Conservation (phyloP, 1,284 basidiomycete genomes). For the Ustilago xerochloae region DNA sequence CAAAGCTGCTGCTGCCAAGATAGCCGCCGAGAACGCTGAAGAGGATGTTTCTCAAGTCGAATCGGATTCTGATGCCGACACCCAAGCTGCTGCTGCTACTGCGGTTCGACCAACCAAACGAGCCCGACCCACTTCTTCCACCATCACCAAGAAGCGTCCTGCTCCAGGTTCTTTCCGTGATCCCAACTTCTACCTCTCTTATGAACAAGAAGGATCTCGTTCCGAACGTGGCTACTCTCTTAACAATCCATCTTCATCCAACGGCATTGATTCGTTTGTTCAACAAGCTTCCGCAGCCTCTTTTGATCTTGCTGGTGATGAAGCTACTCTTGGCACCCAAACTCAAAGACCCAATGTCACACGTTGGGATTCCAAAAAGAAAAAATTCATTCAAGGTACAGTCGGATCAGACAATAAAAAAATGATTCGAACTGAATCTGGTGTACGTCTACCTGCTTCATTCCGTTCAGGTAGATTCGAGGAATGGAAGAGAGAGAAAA, state of each 20-base stretch:
- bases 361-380: conserved; percentile 96
- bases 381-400: conserved; percentile 88
- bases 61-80: conserved; percentile 60
- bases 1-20: conserved; percentile 6
- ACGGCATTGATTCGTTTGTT: conserved; percentile 81
- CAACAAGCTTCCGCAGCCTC: conserved; percentile 83
- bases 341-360: conserved; percentile 71
- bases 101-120: conserved; percentile 59
- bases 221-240: conserved; percentile 79
- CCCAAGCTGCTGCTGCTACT: conserved; percentile 69
- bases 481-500: conserved; percentile 88
- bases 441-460: conserved; percentile 88
- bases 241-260: conserved; percentile 24
- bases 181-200: conserved; percentile 88
- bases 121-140: conserved; percentile 2
- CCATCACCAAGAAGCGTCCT: conserved; percentile 9
- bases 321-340: conserved; percentile 71
- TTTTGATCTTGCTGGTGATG: conserved; percentile 82
- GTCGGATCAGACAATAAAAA: conserved; percentile 92
- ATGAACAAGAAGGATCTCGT: conserved; percentile 84
- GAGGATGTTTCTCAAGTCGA: background rate
- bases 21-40: background rate
- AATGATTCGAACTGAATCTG: conserved; percentile 91
- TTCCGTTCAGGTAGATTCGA: conserved; percentile 94
- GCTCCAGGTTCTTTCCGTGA: conserved; percentile 76